Base-by-base conservation (phyloP, 2,329 filamentous ascomycete genomes). In the Aureobasidium namibiae region DNA sequence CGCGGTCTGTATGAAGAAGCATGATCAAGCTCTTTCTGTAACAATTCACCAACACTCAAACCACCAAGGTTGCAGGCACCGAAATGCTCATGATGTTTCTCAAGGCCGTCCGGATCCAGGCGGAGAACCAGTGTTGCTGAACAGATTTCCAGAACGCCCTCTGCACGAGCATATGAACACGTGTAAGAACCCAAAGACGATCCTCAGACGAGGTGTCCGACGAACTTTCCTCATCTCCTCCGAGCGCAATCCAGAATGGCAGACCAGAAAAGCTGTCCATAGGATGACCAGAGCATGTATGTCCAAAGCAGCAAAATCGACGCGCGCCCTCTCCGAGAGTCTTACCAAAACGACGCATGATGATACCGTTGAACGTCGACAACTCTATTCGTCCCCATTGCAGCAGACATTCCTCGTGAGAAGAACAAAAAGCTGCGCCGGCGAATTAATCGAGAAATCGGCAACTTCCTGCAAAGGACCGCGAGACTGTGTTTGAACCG, bases 331-430 rank as follows among this genome's bases (percentile, higher is more conserved):
- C 73, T 76, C 75, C 80, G 82, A 87, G 82, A 82, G 76, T 88
- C 87, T 90, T 87, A 87, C 82, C 86, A 76, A 81, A 78, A 70
- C 81, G 83, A 87, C 89, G 87, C 90, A 90, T 83, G 86, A 78
- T 39, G 8, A 76, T 76, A 74, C 72, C 38, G 76, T 78, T 67
- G 67, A 66, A 70, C 67, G 61, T 66, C 66, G 65, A 63, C 65
- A 61, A 65, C 63, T 61, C 65, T 70, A 18, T 72, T 72, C 65
- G 61, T 64, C 64, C 61, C 59, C 53, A 63, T 59, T 61, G 42
- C 59, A 23, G 31, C 44, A 38, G 23, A n/a, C n/a, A n/a, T 14
- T 52, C 57, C 39, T 38, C 48, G 36, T 29, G 26, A 56, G 41
- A 42, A 48, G 33, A 31, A 23, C n/a, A n/a, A 34, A 49, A 31